These are phyloP conservation scores for Massarina eburnea DNA, from an alignment of 2,329 filamentous ascomycete species.

Conservation along the genomic window DNA sequence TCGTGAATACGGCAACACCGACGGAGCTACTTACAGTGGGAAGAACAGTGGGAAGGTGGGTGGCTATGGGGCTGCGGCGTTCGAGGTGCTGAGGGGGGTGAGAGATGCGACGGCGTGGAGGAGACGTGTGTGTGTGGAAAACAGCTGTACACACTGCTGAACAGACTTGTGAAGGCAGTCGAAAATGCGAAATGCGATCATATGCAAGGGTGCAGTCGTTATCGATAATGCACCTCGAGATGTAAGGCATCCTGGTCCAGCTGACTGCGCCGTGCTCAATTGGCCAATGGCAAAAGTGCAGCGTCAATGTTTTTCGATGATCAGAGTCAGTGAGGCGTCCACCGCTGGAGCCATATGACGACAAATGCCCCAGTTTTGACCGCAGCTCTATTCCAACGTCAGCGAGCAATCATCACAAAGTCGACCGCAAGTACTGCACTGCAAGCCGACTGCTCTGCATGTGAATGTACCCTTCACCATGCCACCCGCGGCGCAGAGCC, in stretches of 20 bases:
- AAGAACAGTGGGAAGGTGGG: too few relatives aligned
- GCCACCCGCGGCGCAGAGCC: background rate
- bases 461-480: background rate
- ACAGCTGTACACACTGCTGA: too few relatives aligned
- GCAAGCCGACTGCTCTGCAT: background rate
- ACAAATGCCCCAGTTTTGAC: background rate
- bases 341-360: background rate
- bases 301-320: background rate
- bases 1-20: conserved; percentile 36
- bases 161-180: too few relatives aligned
- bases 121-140: too few relatives aligned
- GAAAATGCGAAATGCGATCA: too few relatives aligned
- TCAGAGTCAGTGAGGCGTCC: background rate
- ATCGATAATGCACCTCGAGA: too few relatives aligned
- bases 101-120: too few relatives aligned
- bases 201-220: too few relatives aligned
- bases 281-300: background rate
- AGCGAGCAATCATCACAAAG: background rate
- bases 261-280: background rate
- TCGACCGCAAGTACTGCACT: too few relatives aligned
- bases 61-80: too few relatives aligned
- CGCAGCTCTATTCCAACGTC: background rate
- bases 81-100: too few relatives aligned
- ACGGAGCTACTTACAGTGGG: conserved; percentile 8
- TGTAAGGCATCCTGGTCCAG: too few relatives aligned